Conservation (phyloP, 306 rosid genomes). For the Vigna hirtella region DNA sequence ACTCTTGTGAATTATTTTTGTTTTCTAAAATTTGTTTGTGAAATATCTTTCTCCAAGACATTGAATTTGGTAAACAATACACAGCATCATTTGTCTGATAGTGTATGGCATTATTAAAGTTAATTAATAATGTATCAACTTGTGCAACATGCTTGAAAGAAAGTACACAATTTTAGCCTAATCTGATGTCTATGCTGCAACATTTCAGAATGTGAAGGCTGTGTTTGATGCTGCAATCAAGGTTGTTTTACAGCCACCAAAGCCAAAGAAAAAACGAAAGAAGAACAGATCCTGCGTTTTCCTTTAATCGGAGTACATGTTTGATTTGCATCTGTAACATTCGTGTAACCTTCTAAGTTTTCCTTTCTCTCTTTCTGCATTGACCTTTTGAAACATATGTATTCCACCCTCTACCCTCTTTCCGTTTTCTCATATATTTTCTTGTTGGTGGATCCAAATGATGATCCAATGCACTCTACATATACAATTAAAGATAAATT, state of each 20-base stretch:
- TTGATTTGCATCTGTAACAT: slow-evolving; percentile 44
- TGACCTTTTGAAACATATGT: slow-evolving; percentile 46
- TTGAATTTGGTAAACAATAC: background rate
- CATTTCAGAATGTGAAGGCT: slow-evolving; percentile 58
- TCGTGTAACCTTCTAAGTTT: slow-evolving; percentile 24
- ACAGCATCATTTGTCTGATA: background rate
- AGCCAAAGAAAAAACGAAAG: slow-evolving; percentile 57
- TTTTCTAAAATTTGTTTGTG: background rate
- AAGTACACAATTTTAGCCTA: background rate
- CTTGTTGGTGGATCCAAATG: slow-evolving; percentile 7
- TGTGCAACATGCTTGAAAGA: slow-evolving; percentile 6
- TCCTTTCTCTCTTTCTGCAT: background rate
- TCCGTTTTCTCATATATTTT: slow-evolving; percentile 15
- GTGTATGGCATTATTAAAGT: background rate
- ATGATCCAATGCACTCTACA: slow-evolving; percentile 40
- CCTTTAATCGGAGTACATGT: slow-evolving; percentile 46
- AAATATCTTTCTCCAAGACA: background rate
- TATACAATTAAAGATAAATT: slow-evolving; percentile 22
- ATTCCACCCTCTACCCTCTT: slow-evolving; percentile 22
- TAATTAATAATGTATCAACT: background rate
- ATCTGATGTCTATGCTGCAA: slow-evolving; percentile 33
- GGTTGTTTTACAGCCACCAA: slow-evolving; percentile 64
- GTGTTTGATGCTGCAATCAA: slow-evolving; percentile 61
- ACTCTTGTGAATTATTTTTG: background rate
- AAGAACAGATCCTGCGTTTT: slow-evolving; percentile 53